Evolutionary conservation across 2,329 filamentous ascomycete genomes (phyloP).

Genomic region (Talaromyces sp.): DNA sequence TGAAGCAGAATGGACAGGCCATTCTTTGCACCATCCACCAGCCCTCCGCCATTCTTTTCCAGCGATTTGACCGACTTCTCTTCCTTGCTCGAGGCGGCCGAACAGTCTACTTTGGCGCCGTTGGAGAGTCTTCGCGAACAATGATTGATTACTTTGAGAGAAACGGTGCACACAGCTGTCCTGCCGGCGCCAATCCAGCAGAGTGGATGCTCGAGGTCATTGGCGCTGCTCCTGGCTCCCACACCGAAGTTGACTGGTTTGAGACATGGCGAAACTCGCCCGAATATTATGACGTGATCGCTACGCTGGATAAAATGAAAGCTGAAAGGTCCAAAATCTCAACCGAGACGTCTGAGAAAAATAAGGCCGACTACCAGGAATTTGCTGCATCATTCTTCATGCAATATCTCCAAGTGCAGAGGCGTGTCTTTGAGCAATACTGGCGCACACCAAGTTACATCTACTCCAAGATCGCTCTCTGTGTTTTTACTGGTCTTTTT

Average conservation of each 20-base stretch:
- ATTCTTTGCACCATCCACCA: constrained; percentile 98
- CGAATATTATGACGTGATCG: constrained; percentile 54
- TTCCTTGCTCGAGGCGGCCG: constrained; percentile 62
- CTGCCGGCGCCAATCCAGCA: constrained; percentile 63
- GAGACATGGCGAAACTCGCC: constrained; percentile 56
- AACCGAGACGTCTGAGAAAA: constrained; percentile 30
- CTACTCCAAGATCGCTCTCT: constrained; percentile 73
- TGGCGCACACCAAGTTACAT: constrained; percentile 89
- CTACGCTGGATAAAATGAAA: constrained; percentile 52
- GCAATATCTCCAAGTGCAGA: constrained; percentile 64
- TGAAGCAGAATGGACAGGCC: constrained; percentile 83
- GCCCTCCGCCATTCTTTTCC: constrained; percentile 91
- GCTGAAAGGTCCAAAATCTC: constrained; percentile 38
- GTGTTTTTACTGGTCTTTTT: constrained; percentile 63
- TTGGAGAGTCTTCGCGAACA: constrained; percentile 56
- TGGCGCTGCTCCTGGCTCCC: constrained; percentile 59
- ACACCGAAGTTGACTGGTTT: constrained; percentile 63
- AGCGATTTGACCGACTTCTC: constrained; percentile 67
- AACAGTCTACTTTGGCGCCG: constrained; percentile 66
- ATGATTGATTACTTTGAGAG: constrained; percentile 61
- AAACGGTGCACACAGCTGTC: constrained; percentile 59
- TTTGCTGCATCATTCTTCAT: constrained; percentile 71
- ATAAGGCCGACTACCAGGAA: constrained; percentile 59
- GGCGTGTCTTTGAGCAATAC: constrained; percentile 83
- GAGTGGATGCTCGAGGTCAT: constrained; percentile 67